phyloP scores from a whole-genome alignment of 352 stramenopile species.

The Pythium aquatile region DNA sequence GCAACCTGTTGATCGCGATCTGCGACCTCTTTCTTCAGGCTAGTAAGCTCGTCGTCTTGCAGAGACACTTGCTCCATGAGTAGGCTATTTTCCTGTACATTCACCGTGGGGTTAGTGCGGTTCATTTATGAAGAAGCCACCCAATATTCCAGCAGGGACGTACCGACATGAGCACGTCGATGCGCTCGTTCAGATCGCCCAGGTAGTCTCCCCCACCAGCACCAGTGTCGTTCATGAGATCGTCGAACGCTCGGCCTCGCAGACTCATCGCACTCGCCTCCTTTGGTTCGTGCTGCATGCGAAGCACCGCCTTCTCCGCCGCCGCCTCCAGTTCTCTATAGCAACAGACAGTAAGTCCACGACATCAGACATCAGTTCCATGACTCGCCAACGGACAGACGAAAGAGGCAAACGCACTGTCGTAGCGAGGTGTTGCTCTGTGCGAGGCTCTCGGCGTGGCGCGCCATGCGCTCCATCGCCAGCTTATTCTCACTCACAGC shows the following conservation, averaged over 20 bases:
- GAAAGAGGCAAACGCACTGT: constrained; percentile 38
- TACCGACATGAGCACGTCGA: constrained; percentile 80
- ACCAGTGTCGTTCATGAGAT: constrained; percentile 38
- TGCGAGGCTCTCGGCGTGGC: constrained; percentile 44
- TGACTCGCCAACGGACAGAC: too few relatives aligned
- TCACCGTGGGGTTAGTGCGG: background rate
- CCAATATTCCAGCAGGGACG: background rate
- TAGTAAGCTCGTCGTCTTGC: constrained; percentile 65
- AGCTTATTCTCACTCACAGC: constrained; percentile 57
- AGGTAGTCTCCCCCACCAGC: constrained; percentile 44
- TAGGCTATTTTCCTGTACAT: constrained; percentile 66
- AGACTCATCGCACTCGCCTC: constrained; percentile 24
- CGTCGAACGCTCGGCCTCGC: constrained; percentile 20
- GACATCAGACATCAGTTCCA: too few relatives aligned
- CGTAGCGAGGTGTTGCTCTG: constrained; percentile 68
- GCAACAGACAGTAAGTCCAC: background rate
- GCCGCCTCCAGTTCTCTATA: constrained; percentile 58
- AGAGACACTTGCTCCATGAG: constrained; percentile 82
- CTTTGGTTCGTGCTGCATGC: constrained; percentile 43
- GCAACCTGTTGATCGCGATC: constrained; percentile 72
- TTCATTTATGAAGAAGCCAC: background rate
- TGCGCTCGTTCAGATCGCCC: constrained; percentile 70
- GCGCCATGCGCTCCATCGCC: constrained; percentile 48
- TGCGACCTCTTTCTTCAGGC: constrained; percentile 59
- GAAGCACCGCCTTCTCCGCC: constrained; percentile 55